phyloP scores from a whole-genome alignment of 2,329 filamentous ascomycete genomes.

The Pseudogymnoascus sp. region DNA sequence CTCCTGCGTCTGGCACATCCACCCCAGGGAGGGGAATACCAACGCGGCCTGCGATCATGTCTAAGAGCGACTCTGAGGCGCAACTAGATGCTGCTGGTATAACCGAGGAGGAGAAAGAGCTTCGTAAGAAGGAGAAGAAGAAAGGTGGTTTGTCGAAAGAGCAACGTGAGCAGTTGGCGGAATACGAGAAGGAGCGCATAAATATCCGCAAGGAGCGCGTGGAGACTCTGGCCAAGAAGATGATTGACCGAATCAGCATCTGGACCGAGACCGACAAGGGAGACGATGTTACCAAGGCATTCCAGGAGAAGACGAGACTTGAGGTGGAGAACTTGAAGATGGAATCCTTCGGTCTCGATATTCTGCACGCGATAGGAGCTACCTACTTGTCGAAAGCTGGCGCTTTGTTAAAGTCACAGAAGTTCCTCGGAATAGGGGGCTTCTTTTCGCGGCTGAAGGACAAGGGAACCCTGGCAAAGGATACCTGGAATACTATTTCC shows the following conservation, averaged over 20 bases:
- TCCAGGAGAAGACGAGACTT: conserved; percentile 87
- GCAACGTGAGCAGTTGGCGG: conserved; percentile 83
- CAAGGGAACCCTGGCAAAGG: conserved; percentile 93
- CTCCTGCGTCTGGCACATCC: conserved; percentile 36
- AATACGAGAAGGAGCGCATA: conserved; percentile 79
- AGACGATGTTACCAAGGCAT: conserved; percentile 74
- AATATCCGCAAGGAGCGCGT: conserved; percentile 84
- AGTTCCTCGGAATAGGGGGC: conserved; percentile 90
- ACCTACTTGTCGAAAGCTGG: conserved; percentile 86
- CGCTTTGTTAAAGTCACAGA: conserved; percentile 85
- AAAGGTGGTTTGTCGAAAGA: conserved; percentile 82
- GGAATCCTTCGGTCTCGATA: conserved; percentile 96
- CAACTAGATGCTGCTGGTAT: conserved; percentile 57
- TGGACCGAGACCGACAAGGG: conserved; percentile 98
- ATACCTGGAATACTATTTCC: conserved; percentile 96
- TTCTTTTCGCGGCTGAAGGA: conserved; percentile 94
- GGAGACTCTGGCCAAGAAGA: conserved; percentile 72
- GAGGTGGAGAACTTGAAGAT: conserved; percentile 99
- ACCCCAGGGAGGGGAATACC: conserved; percentile 49
- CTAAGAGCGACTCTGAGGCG: conserved; percentile 73
- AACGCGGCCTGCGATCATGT: conserved; percentile 79
- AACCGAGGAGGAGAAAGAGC: conserved; percentile 65
- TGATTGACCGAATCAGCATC: conserved; percentile 81
- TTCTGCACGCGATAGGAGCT: conserved; percentile 86
- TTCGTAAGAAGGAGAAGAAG: conserved; percentile 80